Percentiles rank a stretch among this genome's conserved stretches.
phyloP scores from a whole-genome alignment of 148 eudicot species.

The Cornus florida region DNA sequence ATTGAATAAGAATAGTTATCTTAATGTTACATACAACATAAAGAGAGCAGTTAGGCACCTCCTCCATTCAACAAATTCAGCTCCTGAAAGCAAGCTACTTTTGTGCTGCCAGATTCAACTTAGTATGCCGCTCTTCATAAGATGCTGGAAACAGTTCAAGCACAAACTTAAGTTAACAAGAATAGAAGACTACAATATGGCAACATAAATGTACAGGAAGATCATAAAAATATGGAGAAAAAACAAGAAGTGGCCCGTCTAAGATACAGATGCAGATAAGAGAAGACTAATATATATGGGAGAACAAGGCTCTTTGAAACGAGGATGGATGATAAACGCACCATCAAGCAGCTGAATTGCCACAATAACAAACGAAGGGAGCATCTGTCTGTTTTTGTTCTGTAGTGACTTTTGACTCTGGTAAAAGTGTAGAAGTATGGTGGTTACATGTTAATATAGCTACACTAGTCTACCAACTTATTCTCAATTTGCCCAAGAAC shows the following conservation, averaged over 20 bases:
- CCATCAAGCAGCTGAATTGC: neutral
- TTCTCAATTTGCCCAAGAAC: neutral
- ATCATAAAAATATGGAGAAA: no score
- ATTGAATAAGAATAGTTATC: neutral
- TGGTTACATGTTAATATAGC: neutral
- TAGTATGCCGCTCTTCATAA: conserved; percentile 42
- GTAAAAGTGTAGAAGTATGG: neutral
- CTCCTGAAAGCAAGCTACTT: neutral
- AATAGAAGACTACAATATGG: neutral
- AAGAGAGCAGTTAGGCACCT: neutral
- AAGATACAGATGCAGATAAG: neutral
- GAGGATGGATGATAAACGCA: neutral
- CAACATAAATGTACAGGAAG: no score
- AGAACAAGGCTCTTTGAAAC: neutral
- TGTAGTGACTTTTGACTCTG: no score
- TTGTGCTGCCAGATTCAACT: conserved; percentile 21
- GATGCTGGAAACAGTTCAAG: conserved; percentile 38
- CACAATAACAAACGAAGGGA: no score
- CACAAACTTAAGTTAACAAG: neutral
- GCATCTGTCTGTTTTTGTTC: no score
- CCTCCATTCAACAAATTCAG: neutral
- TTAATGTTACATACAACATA: neutral
- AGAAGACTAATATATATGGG: neutral
- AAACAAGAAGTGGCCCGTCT: no score
- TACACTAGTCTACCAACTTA: neutral